These are phyloP conservation scores for Tuber indicum DNA, from an alignment of 495 filamentous ascomycete species.

Conservation along the genomic window DNA sequence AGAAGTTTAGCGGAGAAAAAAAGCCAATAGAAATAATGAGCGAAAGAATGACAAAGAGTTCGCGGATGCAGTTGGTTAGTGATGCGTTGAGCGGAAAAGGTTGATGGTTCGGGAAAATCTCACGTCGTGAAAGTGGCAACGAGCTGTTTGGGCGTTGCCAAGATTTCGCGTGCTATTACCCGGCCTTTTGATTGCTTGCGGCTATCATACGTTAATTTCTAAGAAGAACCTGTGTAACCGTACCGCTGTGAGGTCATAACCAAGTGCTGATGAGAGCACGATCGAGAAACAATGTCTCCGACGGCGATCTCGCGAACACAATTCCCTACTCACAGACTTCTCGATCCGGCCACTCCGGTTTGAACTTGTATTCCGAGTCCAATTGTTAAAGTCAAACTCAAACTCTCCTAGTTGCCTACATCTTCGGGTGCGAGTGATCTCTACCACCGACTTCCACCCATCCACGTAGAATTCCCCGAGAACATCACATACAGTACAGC, in stretches of 20 bases:
- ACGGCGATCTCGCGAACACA: neutral
- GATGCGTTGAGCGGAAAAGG: neutral
- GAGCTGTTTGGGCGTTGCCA: neutral
- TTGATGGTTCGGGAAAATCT: neutral
- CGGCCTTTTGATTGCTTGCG: neutral
- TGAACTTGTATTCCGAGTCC: neutral
- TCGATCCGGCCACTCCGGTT: neutral
- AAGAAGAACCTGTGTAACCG: neutral
- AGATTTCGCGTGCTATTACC: neutral
- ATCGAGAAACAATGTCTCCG: neutral
- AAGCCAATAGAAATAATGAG: slow-evolving; percentile 24
- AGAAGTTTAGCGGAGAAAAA: slow-evolving; percentile 15
- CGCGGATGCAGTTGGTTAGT: neutral
- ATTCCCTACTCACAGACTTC: neutral
- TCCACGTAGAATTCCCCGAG: neutral
- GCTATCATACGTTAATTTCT: neutral
- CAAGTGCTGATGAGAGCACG: neutral
- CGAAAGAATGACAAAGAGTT: slow-evolving; percentile 22
- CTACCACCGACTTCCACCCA: neutral
- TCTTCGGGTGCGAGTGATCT: too few relatives aligned
- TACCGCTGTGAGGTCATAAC: neutral
- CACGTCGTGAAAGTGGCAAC: neutral
- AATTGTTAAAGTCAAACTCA: neutral
- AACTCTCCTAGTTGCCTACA: neutral
- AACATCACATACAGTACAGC: neutral